Base-by-base conservation (phyloP, 148 eudicot species). In the Pouteria glomerata region DNA sequence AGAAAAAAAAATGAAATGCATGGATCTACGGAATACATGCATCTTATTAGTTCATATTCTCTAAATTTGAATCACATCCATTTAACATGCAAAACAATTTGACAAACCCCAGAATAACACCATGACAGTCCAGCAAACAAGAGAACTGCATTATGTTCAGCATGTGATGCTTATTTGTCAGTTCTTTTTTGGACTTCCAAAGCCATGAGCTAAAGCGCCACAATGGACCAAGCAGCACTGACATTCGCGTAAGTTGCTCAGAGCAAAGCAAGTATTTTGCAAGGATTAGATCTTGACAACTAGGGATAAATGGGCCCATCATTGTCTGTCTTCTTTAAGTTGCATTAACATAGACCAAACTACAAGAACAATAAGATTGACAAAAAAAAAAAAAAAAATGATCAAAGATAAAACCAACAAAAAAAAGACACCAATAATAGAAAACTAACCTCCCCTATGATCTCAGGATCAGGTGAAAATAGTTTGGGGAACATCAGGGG, bases 401-500 rank as follows among this genome's bases (percentile, higher is more conserved):
- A 11, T 8, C 52, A 70, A 5, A 19, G 48, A 21, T 34, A 18
- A 29, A 44, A 27, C 13, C 19, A 26, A 65, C 53, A 57, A 12
- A 31, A 16, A 61, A 11, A 27, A 44, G 63, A 58, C 3, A 23
- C 3, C 33, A 34, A 45, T 59, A 21, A 14, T 15, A 50, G 64
- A 37, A 35, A 66, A 78, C 88, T 68, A 57, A 96, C 99, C 96
- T 90, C 91, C 19, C 78, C 76, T 77, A 88, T 86, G 74, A 92
- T 88, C 42, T 42, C 74, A 66, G 83, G 85, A 82, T 96, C 99
- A 47, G 86, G 85, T 37, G 99, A 87, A 81, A 96, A 96, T 16
- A 87, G 2, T 41, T 82, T 74, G 55, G 99, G 99, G 73, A 88
- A 84, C 76, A 88, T 71, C 92, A 91, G 87, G 55, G 97, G 96